phyloP scores from a whole-genome alignment of 2,329 filamentous ascomycete genomes.

The Alternaria dauci region DNA sequence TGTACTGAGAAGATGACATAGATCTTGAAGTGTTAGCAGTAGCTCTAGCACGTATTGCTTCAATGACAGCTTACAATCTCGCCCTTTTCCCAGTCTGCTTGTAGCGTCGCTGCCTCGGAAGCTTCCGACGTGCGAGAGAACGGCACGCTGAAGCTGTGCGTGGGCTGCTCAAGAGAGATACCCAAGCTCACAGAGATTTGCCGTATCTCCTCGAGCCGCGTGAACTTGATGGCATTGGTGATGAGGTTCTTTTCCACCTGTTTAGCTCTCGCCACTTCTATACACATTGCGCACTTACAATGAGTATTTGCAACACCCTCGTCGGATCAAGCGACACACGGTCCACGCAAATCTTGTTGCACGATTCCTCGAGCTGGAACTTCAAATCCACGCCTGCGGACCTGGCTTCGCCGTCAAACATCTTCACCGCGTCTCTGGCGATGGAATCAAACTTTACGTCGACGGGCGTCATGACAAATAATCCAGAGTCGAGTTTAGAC shows the following conservation, averaged over 20 bases:
- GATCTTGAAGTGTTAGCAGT: conserved; percentile 29
- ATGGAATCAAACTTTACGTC: conserved; percentile 48
- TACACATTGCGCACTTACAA: conserved; percentile 10
- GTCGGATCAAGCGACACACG: conserved; percentile 55
- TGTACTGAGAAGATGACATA: conserved; percentile 50
- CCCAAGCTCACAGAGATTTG: conserved; percentile 50
- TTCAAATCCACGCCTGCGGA: conserved; percentile 38
- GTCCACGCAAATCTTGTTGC: conserved; percentile 42
- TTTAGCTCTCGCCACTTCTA: no score
- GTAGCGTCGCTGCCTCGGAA: conserved; percentile 24
- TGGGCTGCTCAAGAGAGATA: conserved; percentile 41
- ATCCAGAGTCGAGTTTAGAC: conserved; percentile 55
- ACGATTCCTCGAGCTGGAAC: conserved; percentile 49
- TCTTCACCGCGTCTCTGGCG: conserved; percentile 46
- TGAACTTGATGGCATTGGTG: conserved; percentile 58
- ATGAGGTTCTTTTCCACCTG: conserved; percentile 45
- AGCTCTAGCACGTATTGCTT: not conserved
- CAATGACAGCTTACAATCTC: conserved; percentile 8
- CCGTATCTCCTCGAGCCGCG: conserved; percentile 45
- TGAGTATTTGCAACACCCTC: conserved; percentile 52
- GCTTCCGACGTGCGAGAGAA: conserved; percentile 22
- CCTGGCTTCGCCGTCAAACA: conserved; percentile 50
- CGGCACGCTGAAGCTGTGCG: conserved; percentile 36
- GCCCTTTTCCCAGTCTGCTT: conserved; percentile 48
- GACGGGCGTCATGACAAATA: conserved; percentile 54